Conservation (phyloP, 2,329 filamentous ascomycete species). For the Monosporascus sp. region DNA sequence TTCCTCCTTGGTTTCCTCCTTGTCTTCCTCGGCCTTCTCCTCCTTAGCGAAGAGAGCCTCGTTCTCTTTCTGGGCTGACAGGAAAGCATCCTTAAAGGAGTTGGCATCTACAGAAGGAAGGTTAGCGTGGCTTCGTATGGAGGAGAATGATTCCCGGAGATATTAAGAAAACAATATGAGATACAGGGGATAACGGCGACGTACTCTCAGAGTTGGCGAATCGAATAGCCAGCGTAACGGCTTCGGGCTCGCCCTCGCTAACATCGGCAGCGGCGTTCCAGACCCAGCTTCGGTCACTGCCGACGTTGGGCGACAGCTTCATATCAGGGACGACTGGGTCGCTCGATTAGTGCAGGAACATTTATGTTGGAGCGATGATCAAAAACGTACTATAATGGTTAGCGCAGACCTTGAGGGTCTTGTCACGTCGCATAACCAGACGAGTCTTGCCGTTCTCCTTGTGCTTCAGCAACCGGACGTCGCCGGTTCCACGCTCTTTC, state of each 20-base stretch:
- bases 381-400: conserved; percentile 89
- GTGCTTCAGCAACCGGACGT: conserved; percentile 95
- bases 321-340: conserved; percentile 86
- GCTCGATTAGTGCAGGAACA: conserved; percentile 9
- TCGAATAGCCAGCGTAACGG: conserved; percentile 90
- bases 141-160: neutral
- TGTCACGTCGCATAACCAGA: conserved; percentile 97
- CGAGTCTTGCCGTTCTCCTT: conserved; percentile 97
- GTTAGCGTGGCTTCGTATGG: conserved; percentile 18
- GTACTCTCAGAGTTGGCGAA: conserved; percentile 97
- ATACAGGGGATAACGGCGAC: conserved; percentile 28
- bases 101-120: conserved; percentile 69
- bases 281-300: conserved; percentile 97
- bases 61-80: conserved; percentile 96
- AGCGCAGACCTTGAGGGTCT: conserved; percentile 99
- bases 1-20: conserved; percentile 22
- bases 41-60: conserved; percentile 69
- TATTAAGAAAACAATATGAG: neutral
- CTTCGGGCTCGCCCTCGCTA: conserved; percentile 95
- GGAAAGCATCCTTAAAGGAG: conserved; percentile 93
- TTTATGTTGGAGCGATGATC: neutral
- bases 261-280: conserved; percentile 98
- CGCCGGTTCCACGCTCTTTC: conserved; percentile 98
- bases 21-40: conserved; percentile 22
- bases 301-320: conserved; percentile 97